Evolutionary conservation across 768 basidiomycete genomes (phyloP).

Genomic region (Naganishia kalamii): DNA sequence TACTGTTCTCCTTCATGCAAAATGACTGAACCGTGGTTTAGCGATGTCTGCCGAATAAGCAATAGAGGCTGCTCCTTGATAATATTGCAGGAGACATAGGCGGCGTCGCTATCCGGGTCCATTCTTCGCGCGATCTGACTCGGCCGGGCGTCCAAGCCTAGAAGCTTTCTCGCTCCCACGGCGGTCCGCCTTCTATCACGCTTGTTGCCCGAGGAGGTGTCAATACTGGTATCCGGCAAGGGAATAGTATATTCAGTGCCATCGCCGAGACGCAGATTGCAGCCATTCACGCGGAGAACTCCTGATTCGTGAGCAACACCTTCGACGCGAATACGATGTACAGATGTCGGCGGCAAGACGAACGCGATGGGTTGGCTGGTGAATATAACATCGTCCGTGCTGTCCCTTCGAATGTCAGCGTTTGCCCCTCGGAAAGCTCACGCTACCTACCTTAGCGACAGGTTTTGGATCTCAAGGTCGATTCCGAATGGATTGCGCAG

Average conservation of each 20-base stretch:
- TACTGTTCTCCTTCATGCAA: constrained; percentile 90
- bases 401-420: constrained; percentile 39
- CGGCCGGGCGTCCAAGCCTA: constrained; percentile 48
- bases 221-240: constrained; percentile 56
- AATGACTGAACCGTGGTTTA: constrained; percentile 91
- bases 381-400: constrained; percentile 74
- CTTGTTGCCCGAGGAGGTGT: constrained; percentile 69
- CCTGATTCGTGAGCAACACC: constrained; percentile 65
- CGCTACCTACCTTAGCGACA: constrained; percentile 40
- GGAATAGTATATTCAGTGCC: not conserved
- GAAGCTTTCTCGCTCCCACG: not conserved
- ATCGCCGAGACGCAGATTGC: constrained; percentile 51
- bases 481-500: constrained; percentile 90
- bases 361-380: constrained; percentile 61
- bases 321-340: constrained; percentile 65
- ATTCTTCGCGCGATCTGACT: constrained; percentile 30
- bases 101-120: constrained; percentile 53
- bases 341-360: constrained; percentile 65
- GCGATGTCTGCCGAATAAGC: constrained; percentile 75
- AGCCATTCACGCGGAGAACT: constrained; percentile 66
- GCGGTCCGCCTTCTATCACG: constrained; percentile 5
- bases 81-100: constrained; percentile 58
- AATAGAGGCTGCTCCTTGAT: constrained; percentile 81
- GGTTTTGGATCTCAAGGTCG: constrained; percentile 75
- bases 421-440: not conserved